Conservation (phyloP, 2,329 filamentous ascomycete species). For the Diaporthe citriasiana region DNA sequence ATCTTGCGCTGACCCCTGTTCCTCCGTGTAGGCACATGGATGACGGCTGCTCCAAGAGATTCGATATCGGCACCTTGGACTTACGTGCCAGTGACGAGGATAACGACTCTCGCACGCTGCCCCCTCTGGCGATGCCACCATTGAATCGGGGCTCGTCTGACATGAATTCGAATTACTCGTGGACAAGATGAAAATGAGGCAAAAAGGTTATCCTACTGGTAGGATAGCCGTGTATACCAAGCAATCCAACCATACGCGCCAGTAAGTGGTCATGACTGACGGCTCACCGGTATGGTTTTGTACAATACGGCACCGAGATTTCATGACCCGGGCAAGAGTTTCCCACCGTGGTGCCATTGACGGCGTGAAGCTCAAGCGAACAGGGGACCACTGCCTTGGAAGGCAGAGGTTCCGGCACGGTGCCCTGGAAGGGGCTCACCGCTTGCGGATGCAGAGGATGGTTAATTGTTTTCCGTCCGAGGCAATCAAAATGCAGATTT, state of each 20-base stretch:
- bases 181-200: slow-evolving; percentile 8
- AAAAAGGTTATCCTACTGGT: slow-evolving; percentile 1
- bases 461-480: background rate
- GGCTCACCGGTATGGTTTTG: background rate
- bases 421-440: background rate
- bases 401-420: background rate
- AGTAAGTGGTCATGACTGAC: background rate
- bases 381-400: background rate
- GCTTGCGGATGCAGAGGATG: background rate
- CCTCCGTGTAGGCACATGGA: slow-evolving; percentile 74
- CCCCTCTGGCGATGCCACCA: slow-evolving; percentile 50
- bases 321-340: background rate
- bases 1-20: slow-evolving; percentile 10
- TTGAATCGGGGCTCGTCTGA: slow-evolving; percentile 40
- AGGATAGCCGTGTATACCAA: slow-evolving; percentile 22
- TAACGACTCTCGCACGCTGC: slow-evolving; percentile 45
- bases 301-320: background rate
- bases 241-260: background rate
- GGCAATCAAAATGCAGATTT: background rate
- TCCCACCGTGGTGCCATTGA: background rate
- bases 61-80: slow-evolving; percentile 68
- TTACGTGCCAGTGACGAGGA: slow-evolving; percentile 54
- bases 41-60: slow-evolving; percentile 80
- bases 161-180: slow-evolving; percentile 9
- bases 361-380: background rate